Base-by-base conservation (phyloP, 495 filamentous ascomycete genomes). In the Tuber microsphaerosporum region DNA sequence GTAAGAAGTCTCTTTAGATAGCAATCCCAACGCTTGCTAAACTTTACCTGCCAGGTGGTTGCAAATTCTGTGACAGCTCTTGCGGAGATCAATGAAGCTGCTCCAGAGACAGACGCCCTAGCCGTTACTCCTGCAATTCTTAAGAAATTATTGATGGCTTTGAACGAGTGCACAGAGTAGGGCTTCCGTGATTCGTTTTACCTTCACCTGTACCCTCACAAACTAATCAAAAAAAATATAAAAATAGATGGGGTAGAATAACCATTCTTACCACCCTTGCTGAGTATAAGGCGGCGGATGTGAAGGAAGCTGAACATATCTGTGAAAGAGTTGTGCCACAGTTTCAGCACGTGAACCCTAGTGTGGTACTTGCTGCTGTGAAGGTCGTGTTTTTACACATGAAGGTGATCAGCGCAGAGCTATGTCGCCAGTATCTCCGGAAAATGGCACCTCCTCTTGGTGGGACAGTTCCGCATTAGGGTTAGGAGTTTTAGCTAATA, bases 381-480 rank as follows among this genome's bases (percentile, higher is more conserved):
- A 99, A 99, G 85, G 92, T 92, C 31, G 96, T 99, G 65, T 98
- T 99, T 83, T 88, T 97, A 76, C 95, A 99, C 84, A 98, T 97
- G 95, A 92, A 88, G 82, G 86, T 91, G 77, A 87, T 97, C 81
- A 91, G 88, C 79, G 87, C 89, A 9, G 94, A 98, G 75, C 85
- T 94, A 31, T 89, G 89, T 71, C 89, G 89, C 75, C 91, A 90
- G 75, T 99, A 98, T 83, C 85, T 94, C 46, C 94, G 93, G 87
- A 99, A 99, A 86, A 98, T 99, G 96, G 94, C 95, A 1, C 95
- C 95, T 75, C 95, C 95, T 22, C 84, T 99, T 72, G 93, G 93
- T 96, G 87, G 72, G 87, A 20, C 17, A 42, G 22, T 69, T 20
- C 8, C 22, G 26, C 56, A 65, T 34, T 65, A 14, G 26, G 3